These are phyloP conservation scores for Mycena sp. DNA, from an alignment of 1,284 basidiomycete species.

Conservation along the genomic window DNA sequence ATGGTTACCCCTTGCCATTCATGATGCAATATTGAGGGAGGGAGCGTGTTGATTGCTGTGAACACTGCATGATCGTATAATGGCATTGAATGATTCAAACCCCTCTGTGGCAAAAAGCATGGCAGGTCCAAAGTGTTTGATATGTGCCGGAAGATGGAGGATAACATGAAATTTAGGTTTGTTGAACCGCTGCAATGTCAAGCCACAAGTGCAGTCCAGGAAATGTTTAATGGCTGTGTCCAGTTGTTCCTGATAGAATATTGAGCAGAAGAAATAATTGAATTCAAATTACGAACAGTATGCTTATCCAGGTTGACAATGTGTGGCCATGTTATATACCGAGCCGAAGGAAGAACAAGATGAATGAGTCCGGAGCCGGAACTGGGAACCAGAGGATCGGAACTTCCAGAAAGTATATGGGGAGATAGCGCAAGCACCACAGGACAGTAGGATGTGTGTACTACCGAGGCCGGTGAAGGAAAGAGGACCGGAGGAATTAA, in stretches of 20 bases:
- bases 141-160: constrained; percentile 31
- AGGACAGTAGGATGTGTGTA: too few relatives aligned
- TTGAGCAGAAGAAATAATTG: background rate
- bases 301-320: constrained; percentile 45
- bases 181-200: constrained; percentile 31
- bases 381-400: too few relatives aligned
- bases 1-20: constrained; percentile 26
- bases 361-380: too few relatives aligned
- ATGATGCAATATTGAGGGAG: constrained; percentile 29
- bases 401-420: too few relatives aligned
- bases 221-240: too few relatives aligned
- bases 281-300: constrained; percentile 33
- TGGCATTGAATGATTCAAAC: constrained; percentile 34
- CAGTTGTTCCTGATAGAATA: too few relatives aligned
- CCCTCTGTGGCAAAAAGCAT: too few relatives aligned
- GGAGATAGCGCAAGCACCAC: too few relatives aligned
- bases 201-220: constrained; percentile 22
- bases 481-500: too few relatives aligned
- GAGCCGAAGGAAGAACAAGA: too few relatives aligned
- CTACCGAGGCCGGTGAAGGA: too few relatives aligned
- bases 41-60: constrained; percentile 33
- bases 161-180: constrained; percentile 38
- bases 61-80: constrained; percentile 19
- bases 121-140: constrained; percentile 35
- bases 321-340: too few relatives aligned